A percentile compares a stretch with the other conserved stretches of the same genome.
These are phyloP conservation scores for Euphorbia tirucalli DNA, from an alignment of 345 rosid genomes.

Conservation along the genomic window DNA sequence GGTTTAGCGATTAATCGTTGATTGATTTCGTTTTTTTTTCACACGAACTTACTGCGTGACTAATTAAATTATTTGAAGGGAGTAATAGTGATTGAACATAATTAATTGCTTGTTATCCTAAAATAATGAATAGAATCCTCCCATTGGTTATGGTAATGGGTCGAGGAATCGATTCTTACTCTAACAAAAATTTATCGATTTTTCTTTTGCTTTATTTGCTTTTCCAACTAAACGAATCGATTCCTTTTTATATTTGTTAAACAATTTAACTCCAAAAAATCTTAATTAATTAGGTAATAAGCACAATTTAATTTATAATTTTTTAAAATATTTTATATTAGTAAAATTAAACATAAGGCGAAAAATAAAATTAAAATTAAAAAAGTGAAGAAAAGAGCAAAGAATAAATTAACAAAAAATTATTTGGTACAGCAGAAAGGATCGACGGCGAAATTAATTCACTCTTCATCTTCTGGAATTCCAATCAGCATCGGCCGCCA, in stretches of 20 bases:
- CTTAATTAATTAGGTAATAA: background rate
- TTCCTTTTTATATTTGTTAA: background rate
- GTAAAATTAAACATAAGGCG: too few relatives aligned
- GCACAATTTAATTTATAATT: background rate
- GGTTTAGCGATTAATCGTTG: too few relatives aligned
- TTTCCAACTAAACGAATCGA: background rate
- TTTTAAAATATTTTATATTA: background rate
- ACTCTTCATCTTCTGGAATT: constrained; percentile 45
- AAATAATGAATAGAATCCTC: too few relatives aligned
- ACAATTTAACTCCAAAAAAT: background rate
- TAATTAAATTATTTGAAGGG: too few relatives aligned
- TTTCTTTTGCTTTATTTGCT: background rate
- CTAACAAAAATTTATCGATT: too few relatives aligned
- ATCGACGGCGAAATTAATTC: background rate
- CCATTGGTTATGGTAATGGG: too few relatives aligned
- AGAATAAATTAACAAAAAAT: background rate
- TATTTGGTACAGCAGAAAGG: constrained; percentile 9
- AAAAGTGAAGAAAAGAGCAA: background rate
- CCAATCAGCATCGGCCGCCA: constrained; percentile 78
- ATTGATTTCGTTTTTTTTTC: too few relatives aligned
- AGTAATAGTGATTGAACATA: too few relatives aligned
- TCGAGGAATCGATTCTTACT: background rate
- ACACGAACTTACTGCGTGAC: too few relatives aligned
- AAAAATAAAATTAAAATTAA: background rate
- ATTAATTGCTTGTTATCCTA: too few relatives aligned